These are phyloP conservation scores for Penicillium sp. DNA, from an alignment of 2,329 filamentous ascomycete species.

Conservation along the genomic window DNA sequence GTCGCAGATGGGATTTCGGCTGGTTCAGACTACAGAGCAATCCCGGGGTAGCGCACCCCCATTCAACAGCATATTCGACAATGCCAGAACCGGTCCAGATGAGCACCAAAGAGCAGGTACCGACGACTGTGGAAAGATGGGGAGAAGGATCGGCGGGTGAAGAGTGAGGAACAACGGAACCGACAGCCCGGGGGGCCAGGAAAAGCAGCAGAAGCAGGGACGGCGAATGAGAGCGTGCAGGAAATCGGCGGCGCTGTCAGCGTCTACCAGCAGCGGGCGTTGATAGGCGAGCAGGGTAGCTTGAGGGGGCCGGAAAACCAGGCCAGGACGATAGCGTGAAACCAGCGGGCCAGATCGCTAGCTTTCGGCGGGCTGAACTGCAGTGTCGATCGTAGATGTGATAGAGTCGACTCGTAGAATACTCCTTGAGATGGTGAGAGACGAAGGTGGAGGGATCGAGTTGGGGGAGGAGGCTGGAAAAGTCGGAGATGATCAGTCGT, in stretches of 20 bases:
- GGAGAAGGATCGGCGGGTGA: conserved; percentile 9
- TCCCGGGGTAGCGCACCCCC: conserved; percentile 37
- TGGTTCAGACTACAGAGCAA: conserved; percentile 39
- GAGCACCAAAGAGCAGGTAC: neutral
- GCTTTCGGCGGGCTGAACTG: conserved; percentile 12
- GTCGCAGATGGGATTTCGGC: conserved; percentile 31
- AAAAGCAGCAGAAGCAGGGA: conserved; percentile 1
- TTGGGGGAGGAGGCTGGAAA: neutral
- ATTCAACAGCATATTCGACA: conserved; percentile 39
- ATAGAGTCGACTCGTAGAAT: neutral
- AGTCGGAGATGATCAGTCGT: neutral
- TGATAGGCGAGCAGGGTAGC: conserved; percentile 14
- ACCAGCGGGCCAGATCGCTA: conserved; percentile 19
- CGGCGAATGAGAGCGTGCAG: conserved; percentile 15
- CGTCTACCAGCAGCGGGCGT: conserved; percentile 18
- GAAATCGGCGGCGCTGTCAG: conserved; percentile 20
- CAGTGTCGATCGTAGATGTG: conserved; percentile 10
- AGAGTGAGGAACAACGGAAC: neutral
- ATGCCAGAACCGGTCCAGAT: neutral
- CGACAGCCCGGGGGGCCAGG: neutral
- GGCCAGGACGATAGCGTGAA: conserved; percentile 5
- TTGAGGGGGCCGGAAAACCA: conserved; percentile 1
- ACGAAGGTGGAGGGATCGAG: neutral
- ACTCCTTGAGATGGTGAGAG: neutral
- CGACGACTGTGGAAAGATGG: conserved; percentile 2